Base-by-base conservation (phyloP, 345 rosid genomes). In the Ceriops zippeliana region DNA sequence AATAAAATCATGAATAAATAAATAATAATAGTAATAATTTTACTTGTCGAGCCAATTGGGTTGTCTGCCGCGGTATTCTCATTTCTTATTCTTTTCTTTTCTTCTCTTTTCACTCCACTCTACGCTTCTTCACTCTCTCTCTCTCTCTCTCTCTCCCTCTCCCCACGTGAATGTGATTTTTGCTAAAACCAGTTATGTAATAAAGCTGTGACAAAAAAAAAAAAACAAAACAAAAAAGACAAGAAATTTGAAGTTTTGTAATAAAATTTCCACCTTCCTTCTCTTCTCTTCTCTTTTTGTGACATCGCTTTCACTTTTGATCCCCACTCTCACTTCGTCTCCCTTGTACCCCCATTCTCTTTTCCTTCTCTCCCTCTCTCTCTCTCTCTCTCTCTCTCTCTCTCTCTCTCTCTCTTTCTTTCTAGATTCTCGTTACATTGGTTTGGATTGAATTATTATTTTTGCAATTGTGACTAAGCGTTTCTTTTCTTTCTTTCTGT, bases 261-360 rank as follows among this genome's bases (percentile, higher is more conserved):
- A 42, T 42, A 42, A 42, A 13, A 42, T 2, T 42, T 38, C 5
- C 49, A 42, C 49, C 65, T 53, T 52, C 61, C 7, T 56, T 71
- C 20, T 24, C 11, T 3, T 72, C 30, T 32, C 26, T 28, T 47
- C 37, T 17, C 19, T 51, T 62, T 52, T 64, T 13, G 11, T 52
- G 21, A 52, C 76, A 70, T 67, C 72, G 61, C 57, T 74, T 49
- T 60, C 60, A 32, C 76, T 66, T 61, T 61, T 35, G 52, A 60
- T 62, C 67, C 68, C 30, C n/a, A 75, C 82, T 81, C 70, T 78
- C 82, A 78, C 73, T 81, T 75, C 58, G 6, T 7, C 8, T 34
- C 8, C 37, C 37, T 34, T 34, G 2, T 34, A 34, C 0, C 37
- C 37, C 49, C 19, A 38, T 13, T 73, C 63, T 24, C 1, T 24